These are phyloP conservation scores for Pichia kudriavzevii DNA, from an alignment of 1,139 yeast species.

Conservation along the genomic window DNA sequence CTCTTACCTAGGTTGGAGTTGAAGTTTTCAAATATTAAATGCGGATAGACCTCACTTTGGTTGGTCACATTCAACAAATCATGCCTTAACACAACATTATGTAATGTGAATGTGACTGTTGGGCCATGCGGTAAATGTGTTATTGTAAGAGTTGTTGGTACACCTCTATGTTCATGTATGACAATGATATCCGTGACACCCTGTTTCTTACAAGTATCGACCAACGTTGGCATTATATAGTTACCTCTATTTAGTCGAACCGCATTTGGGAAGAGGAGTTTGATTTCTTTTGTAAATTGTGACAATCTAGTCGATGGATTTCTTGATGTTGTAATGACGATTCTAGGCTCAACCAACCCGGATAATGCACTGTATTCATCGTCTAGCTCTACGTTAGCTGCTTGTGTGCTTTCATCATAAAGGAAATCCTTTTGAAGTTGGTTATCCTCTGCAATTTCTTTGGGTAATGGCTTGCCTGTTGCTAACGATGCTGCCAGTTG, in stretches of 20 bases:
- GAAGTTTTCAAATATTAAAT: conserved; percentile 86
- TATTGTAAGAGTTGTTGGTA: conserved; percentile 86
- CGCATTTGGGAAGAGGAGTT: conserved; percentile 82
- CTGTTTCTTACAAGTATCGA: conserved; percentile 66
- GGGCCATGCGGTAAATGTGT: conserved; percentile 99
- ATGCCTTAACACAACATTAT: conserved; percentile 90
- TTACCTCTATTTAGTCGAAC: conserved; percentile 90
- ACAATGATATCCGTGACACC: conserved; percentile 77
- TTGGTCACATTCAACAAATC: conserved; percentile 84
- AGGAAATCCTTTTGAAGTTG: conserved; percentile 73
- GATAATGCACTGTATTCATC: conserved; percentile 87
- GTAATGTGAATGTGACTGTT: conserved; percentile 86
- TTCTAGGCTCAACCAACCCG: conserved; percentile 87
- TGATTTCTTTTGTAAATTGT: conserved; percentile 90
- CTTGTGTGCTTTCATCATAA: conserved; percentile 71
- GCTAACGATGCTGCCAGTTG: conserved; percentile 84
- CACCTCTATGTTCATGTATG: conserved; percentile 96
- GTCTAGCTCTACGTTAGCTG: conserved; percentile 46
- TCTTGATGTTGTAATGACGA: conserved; percentile 88
- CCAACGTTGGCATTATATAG: conserved; percentile 77
- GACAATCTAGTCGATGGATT: conserved; percentile 78
- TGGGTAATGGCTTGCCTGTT: conserved; percentile 81
- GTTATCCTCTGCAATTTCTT: conserved; percentile 83
- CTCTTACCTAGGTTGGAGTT: conserved; percentile 78
- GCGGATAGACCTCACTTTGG: conserved; percentile 89